These are phyloP conservation scores for Lachnellula arida DNA, from an alignment of 2,329 filamentous ascomycete genomes.

Conservation along the genomic window DNA sequence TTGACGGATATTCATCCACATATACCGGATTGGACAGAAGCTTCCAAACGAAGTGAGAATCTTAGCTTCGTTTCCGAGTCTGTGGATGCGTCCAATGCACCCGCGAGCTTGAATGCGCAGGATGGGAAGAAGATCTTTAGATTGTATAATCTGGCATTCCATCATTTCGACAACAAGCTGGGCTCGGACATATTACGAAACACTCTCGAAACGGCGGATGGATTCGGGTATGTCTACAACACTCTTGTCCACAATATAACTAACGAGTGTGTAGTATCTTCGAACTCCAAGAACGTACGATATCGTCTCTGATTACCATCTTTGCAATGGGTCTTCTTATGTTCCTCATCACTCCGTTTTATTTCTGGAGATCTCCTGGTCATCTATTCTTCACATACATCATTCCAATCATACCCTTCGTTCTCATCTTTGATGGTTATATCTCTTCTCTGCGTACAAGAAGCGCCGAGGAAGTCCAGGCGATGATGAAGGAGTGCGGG, in stretches of 20 bases:
- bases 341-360: constrained; percentile 47
- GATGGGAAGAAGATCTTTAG: constrained; percentile 54
- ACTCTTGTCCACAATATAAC: not conserved
- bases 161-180: constrained; percentile 66
- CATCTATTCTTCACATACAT: constrained; percentile 60
- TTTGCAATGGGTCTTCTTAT: constrained; percentile 49
- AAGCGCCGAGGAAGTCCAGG: constrained; percentile 59
- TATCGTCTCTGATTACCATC: constrained; percentile 50
- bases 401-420: constrained; percentile 61
- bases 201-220: constrained; percentile 60
- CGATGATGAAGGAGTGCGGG: constrained; percentile 51
- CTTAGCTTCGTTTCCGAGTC: constrained; percentile 55
- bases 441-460: constrained; percentile 64
- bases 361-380: constrained; percentile 35
- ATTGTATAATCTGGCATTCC: constrained; percentile 70
- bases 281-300: constrained; percentile 64
- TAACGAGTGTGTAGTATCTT: constrained; percentile 47
- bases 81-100: constrained; percentile 61
- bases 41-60: constrained; percentile 47
- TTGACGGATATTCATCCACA: constrained; percentile 65
- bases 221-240: constrained; percentile 46
- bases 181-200: constrained; percentile 58
- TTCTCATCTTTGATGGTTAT: constrained; percentile 64
- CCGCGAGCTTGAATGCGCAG: constrained; percentile 42
- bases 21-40: constrained; percentile 52